A percentile compares a stretch with the other conserved stretches of the same genome.
These are phyloP conservation scores for Trichoderma reesei DNA, from an alignment of 495 filamentous ascomycete species.

Conservation along the genomic window DNA sequence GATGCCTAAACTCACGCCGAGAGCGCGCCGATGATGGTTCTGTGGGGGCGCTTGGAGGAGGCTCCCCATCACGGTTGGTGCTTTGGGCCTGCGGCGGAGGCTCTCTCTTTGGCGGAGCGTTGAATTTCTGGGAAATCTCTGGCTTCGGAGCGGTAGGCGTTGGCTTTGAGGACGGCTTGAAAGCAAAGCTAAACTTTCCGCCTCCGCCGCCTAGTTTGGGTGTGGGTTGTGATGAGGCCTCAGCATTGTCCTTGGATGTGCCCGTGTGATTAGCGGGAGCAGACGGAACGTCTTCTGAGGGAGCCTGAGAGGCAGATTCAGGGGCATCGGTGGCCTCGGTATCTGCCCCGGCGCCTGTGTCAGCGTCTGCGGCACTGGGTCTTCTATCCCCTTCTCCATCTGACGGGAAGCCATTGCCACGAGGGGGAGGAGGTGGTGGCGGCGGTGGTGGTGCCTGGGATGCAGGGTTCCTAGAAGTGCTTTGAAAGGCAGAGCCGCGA, in stretches of 20 bases:
- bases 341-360: neutral
- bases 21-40: conserved; percentile 26
- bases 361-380: conserved; percentile 14
- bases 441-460: conserved; percentile 7
- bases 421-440: conserved; percentile 13
- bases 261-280: conserved; percentile 42
- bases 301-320: conserved; percentile 48
- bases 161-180: conserved; percentile 60
- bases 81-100: conserved; percentile 17
- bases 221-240: conserved; percentile 39
- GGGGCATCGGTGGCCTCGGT: conserved; percentile 35
- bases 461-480: conserved; percentile 22
- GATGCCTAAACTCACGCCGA: conserved; percentile 1
- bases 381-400: conserved; percentile 34
- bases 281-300: conserved; percentile 51
- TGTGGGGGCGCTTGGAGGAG: conserved; percentile 13
- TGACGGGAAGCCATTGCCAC: conserved; percentile 22
- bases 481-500: conserved; percentile 25
- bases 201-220: conserved; percentile 42
- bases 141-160: conserved; percentile 53
- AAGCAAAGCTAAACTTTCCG: conserved; percentile 79
- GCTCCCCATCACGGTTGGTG: conserved; percentile 14
- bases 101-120: conserved; percentile 34
- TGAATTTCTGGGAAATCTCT: conserved; percentile 64
- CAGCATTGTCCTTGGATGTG: conserved; percentile 33